A percentile compares a stretch with the other conserved stretches of the same genome.
Conservation (phyloP, 208 protist species). For the Trypanosomatidae sp. region DNA sequence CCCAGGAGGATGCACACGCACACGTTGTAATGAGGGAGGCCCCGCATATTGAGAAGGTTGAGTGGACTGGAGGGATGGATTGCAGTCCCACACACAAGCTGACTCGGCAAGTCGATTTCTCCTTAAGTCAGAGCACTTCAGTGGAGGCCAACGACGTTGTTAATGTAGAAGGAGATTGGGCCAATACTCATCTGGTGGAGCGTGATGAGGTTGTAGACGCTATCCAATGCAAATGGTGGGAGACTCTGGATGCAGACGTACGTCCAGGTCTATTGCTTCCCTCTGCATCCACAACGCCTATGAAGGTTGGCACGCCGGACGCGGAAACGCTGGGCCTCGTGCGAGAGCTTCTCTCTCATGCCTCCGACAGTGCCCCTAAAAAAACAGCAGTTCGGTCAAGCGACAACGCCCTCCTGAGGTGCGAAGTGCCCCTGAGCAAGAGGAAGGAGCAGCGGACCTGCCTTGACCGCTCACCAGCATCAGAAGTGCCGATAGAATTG, state of each 20-base stretch:
- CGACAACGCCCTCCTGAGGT: background rate
- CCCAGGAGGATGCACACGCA: background rate
- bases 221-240: conserved; percentile 28
- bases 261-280: conserved; percentile 4
- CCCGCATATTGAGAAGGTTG: background rate
- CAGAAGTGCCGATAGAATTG: background rate
- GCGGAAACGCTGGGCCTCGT: conserved; percentile 2
- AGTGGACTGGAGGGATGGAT: background rate
- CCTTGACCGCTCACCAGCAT: background rate
- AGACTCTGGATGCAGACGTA: conserved; percentile 11
- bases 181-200: background rate
- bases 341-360: conserved; percentile 7
- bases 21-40: background rate
- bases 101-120: background rate
- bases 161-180: background rate
- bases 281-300: background rate
- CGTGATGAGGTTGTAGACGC: conserved; percentile 15
- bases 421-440: background rate
- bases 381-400: background rate
- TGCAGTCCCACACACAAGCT: background rate
- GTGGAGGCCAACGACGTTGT: background rate
- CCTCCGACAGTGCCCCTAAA: background rate
- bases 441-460: background rate
- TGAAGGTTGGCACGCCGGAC: background rate
- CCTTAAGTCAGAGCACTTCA: background rate